Base-by-base conservation (phyloP, 2,329 filamentous ascomycete genomes). In the Aspergillus awamori region DNA sequence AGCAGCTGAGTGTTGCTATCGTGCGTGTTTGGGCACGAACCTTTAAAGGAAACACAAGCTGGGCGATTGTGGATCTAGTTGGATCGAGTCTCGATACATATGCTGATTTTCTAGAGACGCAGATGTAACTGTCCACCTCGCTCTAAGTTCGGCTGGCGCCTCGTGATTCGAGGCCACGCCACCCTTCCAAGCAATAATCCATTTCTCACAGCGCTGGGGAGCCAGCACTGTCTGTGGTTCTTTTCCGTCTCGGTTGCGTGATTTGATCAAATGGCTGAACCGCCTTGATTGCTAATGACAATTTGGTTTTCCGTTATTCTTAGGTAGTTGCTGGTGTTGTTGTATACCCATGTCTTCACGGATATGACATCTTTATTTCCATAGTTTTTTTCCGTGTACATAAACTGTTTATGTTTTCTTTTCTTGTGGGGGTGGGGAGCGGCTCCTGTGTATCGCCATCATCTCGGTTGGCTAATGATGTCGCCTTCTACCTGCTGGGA, bases 21-120 rank as follows among this genome's bases (percentile, higher is more conserved):
- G 78, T 81, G 13, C 75, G 80, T 10, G 79, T 81, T 15, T 81
- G 79, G 72, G 79, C 79, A 6, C 75, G 77, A 43, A 81, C 78
- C 4, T 81, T 80, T 63, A 80, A 76, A 57, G 79, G 79, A 3
- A 80, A 81, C 60, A 81, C 80, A 8, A 81, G 79, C 64, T 81
- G 78, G 80, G 79, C 80, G 5, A 81, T 81, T 62, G 77, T 78
- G 51, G 80, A 81, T 56, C 68, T 81, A 56, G 77, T 81, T 43
- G 80, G 80, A 11, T 76, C 73, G 8, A 81, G 79, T 58, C 68
- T 81, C 53, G 79, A 81, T 68, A 74, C 78, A 15, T 81, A 81
- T 68, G 79, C 79, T 3, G 78, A 81, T 57, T 73, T 81, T 20
- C 63, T 81, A 45, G 79, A 81, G 63, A 65, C 67, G 38, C 70